A percentile compares a stretch with the other conserved stretches of the same genome.
Conservation (phyloP, 2,329 filamentous ascomycete genomes). For the Aspergillus brasiliensis region DNA sequence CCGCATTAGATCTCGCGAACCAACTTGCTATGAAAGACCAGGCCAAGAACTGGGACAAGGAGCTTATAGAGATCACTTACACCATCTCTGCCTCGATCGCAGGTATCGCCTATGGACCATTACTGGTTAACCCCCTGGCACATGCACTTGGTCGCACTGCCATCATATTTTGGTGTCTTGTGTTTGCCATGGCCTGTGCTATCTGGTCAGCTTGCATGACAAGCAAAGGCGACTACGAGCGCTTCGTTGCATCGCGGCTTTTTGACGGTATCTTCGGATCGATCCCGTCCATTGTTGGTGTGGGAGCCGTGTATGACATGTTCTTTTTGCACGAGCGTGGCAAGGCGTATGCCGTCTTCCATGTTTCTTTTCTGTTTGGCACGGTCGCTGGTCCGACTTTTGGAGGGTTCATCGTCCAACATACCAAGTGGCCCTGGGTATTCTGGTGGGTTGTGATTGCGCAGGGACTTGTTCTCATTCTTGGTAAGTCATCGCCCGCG, state of each 20-base stretch:
- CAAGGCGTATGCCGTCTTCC: background rate
- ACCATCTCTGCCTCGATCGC: slow-evolving; percentile 1
- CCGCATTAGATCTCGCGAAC: background rate
- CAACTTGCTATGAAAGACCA: slow-evolving; percentile 1
- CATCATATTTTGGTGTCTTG: background rate
- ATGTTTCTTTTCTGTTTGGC: background rate
- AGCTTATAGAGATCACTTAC: background rate
- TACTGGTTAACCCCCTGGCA: background rate
- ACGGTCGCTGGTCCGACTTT: background rate
- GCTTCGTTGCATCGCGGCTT: slow-evolving; percentile 1
- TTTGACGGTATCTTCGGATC: slow-evolving; percentile 3
- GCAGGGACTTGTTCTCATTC: background rate
- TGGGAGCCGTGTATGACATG: background rate
- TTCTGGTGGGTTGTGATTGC: slow-evolving; percentile 2
- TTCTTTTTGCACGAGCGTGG: slow-evolving; percentile 4
- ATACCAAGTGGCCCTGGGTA: slow-evolving; percentile 1
- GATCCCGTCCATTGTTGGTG: background rate
- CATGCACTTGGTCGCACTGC: background rate
- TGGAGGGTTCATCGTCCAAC: slow-evolving; percentile 1
- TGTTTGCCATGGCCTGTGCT: slow-evolving; percentile 2
- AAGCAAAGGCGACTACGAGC: background rate
- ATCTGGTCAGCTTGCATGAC: slow-evolving; percentile 4
- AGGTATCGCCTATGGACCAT: background rate
- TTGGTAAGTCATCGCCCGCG: background rate
- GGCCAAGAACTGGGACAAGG: background rate